phyloP scores from a whole-genome alignment of 768 basidiomycete genomes.

The Boletus fagicola region DNA sequence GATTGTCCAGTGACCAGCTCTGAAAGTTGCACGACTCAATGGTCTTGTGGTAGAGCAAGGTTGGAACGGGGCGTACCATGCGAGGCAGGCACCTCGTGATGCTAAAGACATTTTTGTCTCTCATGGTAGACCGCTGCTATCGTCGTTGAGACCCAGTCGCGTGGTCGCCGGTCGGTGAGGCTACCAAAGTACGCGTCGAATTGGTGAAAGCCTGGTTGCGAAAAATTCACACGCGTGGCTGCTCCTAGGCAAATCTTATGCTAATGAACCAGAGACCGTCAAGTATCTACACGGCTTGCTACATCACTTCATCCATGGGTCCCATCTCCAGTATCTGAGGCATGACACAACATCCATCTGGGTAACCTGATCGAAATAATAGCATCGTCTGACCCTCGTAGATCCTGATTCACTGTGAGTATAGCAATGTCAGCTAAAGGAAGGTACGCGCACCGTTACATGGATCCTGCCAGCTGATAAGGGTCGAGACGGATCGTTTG shows the following conservation, averaged over 20 bases:
- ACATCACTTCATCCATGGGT: neutral
- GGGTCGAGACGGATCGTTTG: neutral
- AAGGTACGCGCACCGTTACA: neutral
- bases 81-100: conserved; percentile 65
- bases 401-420: neutral
- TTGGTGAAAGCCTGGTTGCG: neutral
- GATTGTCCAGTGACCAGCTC: conserved; percentile 88
- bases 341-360: neutral
- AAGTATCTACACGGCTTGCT: neutral
- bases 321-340: neutral
- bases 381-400: neutral
- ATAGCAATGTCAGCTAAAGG: neutral
- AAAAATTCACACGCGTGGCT: conserved; percentile 20
- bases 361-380: neutral
- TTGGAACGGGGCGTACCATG: conserved; percentile 51
- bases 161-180: neutral
- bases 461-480: neutral
- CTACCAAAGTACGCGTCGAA: neutral
- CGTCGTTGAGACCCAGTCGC: neutral
- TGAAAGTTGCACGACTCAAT: conserved; percentile 32
- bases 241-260: neutral
- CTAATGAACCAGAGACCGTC: neutral
- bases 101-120: conserved; percentile 46
- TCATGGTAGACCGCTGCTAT: conserved; percentile 35
- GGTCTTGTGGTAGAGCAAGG: neutral